These are phyloP conservation scores for Fusarium palustre DNA, from an alignment of 2,329 filamentous ascomycete genomes.

Conservation along the genomic window DNA sequence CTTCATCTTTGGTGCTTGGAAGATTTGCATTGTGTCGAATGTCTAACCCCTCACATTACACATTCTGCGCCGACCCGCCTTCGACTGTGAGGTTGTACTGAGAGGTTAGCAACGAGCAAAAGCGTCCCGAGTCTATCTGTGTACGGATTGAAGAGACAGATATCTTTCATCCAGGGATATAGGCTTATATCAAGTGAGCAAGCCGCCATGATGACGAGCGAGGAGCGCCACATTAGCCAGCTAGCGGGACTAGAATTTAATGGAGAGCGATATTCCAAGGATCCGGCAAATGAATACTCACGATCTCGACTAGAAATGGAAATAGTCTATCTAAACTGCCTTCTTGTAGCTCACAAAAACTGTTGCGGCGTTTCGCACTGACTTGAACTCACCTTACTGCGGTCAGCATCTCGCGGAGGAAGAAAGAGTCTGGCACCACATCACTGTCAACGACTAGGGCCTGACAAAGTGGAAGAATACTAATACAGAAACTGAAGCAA, in stretches of 20 bases:
- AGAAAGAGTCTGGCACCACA: neutral
- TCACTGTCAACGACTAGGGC: neutral
- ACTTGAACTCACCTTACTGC: neutral
- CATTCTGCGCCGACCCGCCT: too few relatives aligned
- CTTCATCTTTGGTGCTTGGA: too few relatives aligned
- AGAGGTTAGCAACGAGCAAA: neutral
- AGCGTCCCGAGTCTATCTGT: neutral
- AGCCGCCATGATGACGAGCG: neutral
- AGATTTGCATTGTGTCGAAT: too few relatives aligned
- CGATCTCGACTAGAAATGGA: slow-evolving; percentile 2
- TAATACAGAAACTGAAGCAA: neutral
- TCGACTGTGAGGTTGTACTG: too few relatives aligned
- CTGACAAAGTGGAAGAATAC: neutral
- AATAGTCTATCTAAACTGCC: slow-evolving; percentile 4
- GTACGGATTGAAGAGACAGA: neutral
- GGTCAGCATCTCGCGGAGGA: neutral
- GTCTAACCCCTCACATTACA: too few relatives aligned
- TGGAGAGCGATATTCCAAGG: neutral
- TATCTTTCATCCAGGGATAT: neutral
- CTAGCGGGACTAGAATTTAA: neutral
- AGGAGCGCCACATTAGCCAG: neutral
- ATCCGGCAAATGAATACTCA: slow-evolving; percentile 2
- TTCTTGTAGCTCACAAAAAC: neutral
- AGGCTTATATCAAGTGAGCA: neutral
- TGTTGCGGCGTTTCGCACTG: neutral